A percentile compares a stretch with the other conserved stretches of the same genome.
phyloP scores from a whole-genome alignment of 441 rosid genomes.

The Daphne laureola region DNA sequence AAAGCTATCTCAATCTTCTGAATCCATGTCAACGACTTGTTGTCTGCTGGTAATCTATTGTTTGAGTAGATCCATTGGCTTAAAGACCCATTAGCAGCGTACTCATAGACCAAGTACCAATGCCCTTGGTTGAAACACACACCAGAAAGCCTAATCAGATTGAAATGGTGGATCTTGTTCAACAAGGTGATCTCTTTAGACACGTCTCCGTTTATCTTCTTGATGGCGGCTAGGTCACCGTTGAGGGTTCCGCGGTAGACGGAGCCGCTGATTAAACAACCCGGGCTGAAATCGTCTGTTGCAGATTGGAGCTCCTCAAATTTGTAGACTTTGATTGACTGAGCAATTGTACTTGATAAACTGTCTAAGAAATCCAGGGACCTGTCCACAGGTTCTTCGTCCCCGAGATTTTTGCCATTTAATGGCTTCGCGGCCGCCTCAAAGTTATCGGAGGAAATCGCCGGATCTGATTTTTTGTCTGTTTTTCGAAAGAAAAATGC shows the following conservation, averaged over 20 bases:
- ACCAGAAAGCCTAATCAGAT: conserved; percentile 61
- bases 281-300: conserved; percentile 54
- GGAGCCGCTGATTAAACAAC: conserved; percentile 40
- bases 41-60: conserved; percentile 6
- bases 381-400: conserved; percentile 23
- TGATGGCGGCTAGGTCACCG: conserved; percentile 65
- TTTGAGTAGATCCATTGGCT: conserved; percentile 50
- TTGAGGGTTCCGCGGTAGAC: conserved; percentile 51
- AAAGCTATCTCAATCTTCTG: conserved; percentile 54
- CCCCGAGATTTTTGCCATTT: conserved; percentile 24
- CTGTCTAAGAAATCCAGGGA: conserved; percentile 25
- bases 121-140: conserved; percentile 48
- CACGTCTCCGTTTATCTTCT: conserved; percentile 63
- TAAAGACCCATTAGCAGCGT: conserved; percentile 53
- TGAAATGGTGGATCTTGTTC: conserved; percentile 57
- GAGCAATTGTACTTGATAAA: conserved; percentile 33
- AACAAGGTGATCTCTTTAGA: conserved; percentile 50
- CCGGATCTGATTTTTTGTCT: conserved; percentile 17
- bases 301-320: conserved; percentile 53
- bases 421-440: conserved; percentile 27
- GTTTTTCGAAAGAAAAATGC: background rate
- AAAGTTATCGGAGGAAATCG: conserved; percentile 18
- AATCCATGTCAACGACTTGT: conserved; percentile 37
- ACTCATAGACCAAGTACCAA: conserved; percentile 75
- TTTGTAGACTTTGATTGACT: conserved; percentile 49